Percentiles rank a stretch among this genome's conserved stretches.
phyloP scores from a whole-genome alignment of 2,329 filamentous ascomycete species.

The Huntiella savannae region DNA sequence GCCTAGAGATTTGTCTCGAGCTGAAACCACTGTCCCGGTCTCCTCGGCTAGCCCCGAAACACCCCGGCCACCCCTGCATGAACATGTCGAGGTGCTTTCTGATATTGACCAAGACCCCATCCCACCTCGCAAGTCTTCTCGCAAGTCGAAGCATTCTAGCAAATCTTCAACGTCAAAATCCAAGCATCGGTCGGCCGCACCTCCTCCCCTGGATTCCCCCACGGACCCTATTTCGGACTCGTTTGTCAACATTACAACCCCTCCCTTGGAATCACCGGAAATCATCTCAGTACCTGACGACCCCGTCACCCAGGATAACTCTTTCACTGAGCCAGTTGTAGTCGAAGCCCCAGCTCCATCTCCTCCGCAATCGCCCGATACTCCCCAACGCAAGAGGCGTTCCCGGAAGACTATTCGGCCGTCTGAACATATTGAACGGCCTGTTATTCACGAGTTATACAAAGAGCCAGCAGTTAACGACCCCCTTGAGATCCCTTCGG shows the following conservation, averaged over 20 bases:
- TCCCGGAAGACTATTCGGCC: too few species aligned
- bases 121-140: constrained; percentile 5
- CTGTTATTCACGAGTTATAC: too few species aligned
- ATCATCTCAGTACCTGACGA: not conserved
- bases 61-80: not conserved
- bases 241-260: not conserved
- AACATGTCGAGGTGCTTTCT: not conserved
- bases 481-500: not conserved
- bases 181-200: not conserved
- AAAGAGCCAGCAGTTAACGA: too few species aligned
- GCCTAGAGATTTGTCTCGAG: not conserved
- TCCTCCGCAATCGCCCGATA: too few species aligned
- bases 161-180: constrained; percentile 5
- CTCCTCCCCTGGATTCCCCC: not conserved
- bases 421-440: too few species aligned
- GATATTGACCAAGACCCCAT: not conserved
- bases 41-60: not conserved
- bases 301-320: not conserved
- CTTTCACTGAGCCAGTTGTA: too few species aligned
- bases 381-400: too few species aligned
- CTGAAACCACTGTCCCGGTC: not conserved
- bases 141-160: not conserved
- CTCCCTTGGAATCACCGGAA: constrained; percentile 2
- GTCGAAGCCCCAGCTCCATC: too few species aligned
- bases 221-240: not conserved